A percentile compares a stretch with the other conserved stretches of the same genome.
Conservation (phyloP, 805 yeast genomes). For the Sugiyamaella mastotermitis region DNA sequence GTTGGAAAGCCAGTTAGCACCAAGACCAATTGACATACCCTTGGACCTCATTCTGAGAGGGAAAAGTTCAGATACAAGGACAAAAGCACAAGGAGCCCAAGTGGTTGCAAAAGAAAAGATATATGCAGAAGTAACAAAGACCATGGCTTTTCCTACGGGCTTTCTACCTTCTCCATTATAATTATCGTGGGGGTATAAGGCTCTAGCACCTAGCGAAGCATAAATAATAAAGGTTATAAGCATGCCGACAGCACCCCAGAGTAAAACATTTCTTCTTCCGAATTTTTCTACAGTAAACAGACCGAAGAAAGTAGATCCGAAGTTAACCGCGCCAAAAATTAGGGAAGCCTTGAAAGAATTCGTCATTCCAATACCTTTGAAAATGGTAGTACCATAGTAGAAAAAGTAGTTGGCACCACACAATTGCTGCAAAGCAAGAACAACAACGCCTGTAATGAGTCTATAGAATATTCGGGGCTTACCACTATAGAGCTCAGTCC, state of each 20-base stretch:
- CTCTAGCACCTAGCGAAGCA: constrained; percentile 39
- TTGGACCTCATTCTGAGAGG: constrained; percentile 53
- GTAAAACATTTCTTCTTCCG: constrained; percentile 45
- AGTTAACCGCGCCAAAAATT: constrained; percentile 48
- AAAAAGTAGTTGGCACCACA: constrained; percentile 65
- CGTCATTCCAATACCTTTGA: constrained; percentile 36
- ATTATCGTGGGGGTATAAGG: constrained; percentile 35
- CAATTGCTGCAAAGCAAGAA: constrained; percentile 54
- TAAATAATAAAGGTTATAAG: constrained; percentile 48
- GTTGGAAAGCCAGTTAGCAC: constrained; percentile 40
- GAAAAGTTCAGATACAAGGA: constrained; percentile 59
- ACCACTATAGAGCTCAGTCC: constrained; percentile 47
- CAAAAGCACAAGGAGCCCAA: constrained; percentile 67
- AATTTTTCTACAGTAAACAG: constrained; percentile 44
- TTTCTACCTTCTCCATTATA: constrained; percentile 27
- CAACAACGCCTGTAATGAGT: constrained; percentile 36
- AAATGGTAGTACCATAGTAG: constrained; percentile 58
- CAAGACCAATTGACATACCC: constrained; percentile 54
- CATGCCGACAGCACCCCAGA: constrained; percentile 45
- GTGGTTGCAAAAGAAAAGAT: constrained; percentile 48
- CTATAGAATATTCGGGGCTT: constrained; percentile 39
- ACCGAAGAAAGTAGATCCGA: constrained; percentile 44
- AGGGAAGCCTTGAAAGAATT: constrained; percentile 53
- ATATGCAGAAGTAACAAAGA: constrained; percentile 47
- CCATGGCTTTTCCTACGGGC: constrained; percentile 48